Conservation (phyloP, 345 rosid genomes). For the Reutealis trisperma region DNA sequence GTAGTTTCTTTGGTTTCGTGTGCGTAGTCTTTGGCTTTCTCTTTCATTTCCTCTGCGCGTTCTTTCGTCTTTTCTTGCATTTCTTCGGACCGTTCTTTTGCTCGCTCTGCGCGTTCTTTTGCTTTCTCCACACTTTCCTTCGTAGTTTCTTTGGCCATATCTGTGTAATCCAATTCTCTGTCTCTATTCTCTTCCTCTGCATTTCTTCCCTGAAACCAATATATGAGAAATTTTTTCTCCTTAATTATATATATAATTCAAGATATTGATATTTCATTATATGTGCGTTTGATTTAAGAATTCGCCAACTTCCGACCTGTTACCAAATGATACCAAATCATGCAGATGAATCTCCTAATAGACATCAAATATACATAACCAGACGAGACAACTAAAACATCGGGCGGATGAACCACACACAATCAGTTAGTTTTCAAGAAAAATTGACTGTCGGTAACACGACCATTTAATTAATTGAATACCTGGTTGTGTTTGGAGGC, state of each 20-base stretch:
- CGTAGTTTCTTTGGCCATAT: constrained; percentile 16
- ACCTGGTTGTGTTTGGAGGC: constrained; percentile 33
- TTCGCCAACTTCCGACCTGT: no score
- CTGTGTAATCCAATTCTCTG: constrained; percentile 6
- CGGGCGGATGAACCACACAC: no score
- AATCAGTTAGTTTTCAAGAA: no score
- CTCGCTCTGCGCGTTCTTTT: constrained; percentile 3
- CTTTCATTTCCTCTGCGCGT: constrained; percentile 18
- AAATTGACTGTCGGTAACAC: no score
- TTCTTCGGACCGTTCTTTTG: not conserved
- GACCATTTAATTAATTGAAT: not conserved
- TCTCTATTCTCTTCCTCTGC: constrained; percentile 19
- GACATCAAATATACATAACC: no score
- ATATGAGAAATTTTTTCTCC: no score
- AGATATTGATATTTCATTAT: no score
- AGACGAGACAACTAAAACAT: no score
- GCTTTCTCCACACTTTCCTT: constrained; percentile 6
- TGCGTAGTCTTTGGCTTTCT: constrained; percentile 24
- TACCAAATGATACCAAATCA: no score
- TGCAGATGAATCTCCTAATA: no score
- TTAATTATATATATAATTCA: no score
- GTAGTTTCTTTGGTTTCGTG: constrained; percentile 27
- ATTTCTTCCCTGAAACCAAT: constrained; percentile 26
- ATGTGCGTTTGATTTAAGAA: no score
- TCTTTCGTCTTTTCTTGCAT: constrained; percentile 21